Evolutionary conservation across 2,329 filamentous ascomycete species (phyloP).

Genomic region (Diatrype stigma): DNA sequence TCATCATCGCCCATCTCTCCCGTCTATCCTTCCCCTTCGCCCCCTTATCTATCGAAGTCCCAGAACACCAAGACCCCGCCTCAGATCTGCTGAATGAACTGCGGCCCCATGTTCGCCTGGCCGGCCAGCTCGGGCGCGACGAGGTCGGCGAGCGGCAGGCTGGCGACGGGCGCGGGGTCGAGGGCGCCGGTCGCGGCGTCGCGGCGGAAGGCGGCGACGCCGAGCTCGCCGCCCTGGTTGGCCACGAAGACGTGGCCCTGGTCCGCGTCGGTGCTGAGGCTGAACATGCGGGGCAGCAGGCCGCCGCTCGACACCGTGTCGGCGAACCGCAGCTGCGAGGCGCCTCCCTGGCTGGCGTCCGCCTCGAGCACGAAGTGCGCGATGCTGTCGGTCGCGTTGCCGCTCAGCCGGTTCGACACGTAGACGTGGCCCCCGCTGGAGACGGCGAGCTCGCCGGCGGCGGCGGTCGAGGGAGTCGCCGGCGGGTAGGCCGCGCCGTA

Average conservation of each 20-base stretch:
- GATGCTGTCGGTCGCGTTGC: slow-evolving; percentile 42
- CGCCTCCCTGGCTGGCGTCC: slow-evolving; percentile 8
- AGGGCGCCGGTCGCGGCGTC: slow-evolving; percentile 14
- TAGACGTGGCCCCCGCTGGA: slow-evolving; percentile 42
- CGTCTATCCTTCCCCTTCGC: no score
- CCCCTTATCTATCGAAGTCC: no score
- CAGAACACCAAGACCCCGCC: background rate
- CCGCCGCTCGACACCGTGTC: slow-evolving; percentile 20
- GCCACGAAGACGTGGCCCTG: slow-evolving; percentile 38
- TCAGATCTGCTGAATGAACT: slow-evolving; percentile 25
- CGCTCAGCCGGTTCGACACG: slow-evolving; percentile 47
- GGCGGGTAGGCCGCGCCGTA: slow-evolving; percentile 33
- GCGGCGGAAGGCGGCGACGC: slow-evolving; percentile 36
- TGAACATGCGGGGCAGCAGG: slow-evolving; percentile 44
- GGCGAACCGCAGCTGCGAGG: slow-evolving; percentile 15
- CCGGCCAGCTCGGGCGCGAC: slow-evolving; percentile 10
- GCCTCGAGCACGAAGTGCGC: slow-evolving; percentile 37
- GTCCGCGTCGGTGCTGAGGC: slow-evolving; percentile 27
- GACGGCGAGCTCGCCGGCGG: slow-evolving; percentile 43
- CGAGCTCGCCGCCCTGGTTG: slow-evolving; percentile 40
- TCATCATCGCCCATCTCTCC: no score
- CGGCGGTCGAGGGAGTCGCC: slow-evolving; percentile 32
- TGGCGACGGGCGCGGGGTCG: slow-evolving; percentile 15
- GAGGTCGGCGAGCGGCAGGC: slow-evolving; percentile 9
- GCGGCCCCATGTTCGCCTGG: slow-evolving; percentile 17